Base-by-base conservation (phyloP, 2,329 filamentous ascomycete species). In the Sporothrix humicola region DNA sequence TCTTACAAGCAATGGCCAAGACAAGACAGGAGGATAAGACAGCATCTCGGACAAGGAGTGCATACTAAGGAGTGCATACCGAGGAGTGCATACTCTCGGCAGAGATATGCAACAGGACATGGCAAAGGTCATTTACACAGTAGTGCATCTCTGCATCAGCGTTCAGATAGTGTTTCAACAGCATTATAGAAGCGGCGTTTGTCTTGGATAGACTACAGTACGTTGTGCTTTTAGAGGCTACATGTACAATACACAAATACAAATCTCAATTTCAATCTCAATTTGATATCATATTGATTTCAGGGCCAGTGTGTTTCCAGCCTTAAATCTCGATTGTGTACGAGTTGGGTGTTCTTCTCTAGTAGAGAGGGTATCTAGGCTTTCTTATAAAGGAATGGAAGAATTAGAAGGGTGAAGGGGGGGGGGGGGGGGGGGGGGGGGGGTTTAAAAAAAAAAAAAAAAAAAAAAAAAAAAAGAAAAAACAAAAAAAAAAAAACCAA, bases 371-470 rank as follows among this genome's bases (percentile, higher is more conserved):
- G 65, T 69, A 69, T 69, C 65, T 69, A 69, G 65, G 65, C 46
- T 69, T 52, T 69, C 20, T 50, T 68, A 20, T 66, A 48, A 68
- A 68, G 63, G 63, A 68, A 68, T 68, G 63, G 46, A 68, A 68
- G 63, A 68, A 68, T 68, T 10, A 52, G 12, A 69, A 17, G 23
- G 26, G 31, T 5, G 15, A 12, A 46, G 13, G 37, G 59, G 37
- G 17, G n/a, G 52, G n/a, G n/a, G n/a, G n/a, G n/a, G n/a, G n/a
- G n/a, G n/a, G n/a, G n/a, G n/a, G n/a, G n/a, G n/a, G n/a, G n/a
- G n/a, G n/a, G n/a, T n/a, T n/a, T n/a, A n/a, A n/a, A n/a, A n/a
- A n/a, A n/a, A n/a, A n/a, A n/a, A n/a, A n/a, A n/a, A n/a, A n/a
- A n/a, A n/a, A n/a, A n/a, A n/a, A n/a, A n/a, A n/a, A n/a, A n/a